Evolutionary conservation across 805 yeast genomes (phyloP).

Genomic region (Candida golubevii): DNA sequence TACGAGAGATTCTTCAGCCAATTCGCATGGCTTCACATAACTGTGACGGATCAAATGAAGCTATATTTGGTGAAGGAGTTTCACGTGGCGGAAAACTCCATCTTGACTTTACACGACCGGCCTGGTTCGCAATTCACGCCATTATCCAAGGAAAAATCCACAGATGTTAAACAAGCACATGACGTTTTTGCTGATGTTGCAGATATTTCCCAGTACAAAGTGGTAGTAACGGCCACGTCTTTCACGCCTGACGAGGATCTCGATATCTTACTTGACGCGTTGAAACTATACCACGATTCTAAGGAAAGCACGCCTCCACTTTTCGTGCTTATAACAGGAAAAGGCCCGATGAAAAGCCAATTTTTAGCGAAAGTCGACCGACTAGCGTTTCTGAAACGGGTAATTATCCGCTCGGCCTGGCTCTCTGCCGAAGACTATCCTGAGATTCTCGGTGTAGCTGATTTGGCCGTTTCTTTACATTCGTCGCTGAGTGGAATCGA

Average conservation of each 20-base stretch:
- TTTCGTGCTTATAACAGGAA: constrained; percentile 86
- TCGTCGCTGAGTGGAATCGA: constrained; percentile 90
- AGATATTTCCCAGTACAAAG: constrained; percentile 41
- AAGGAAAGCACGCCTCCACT: constrained; percentile 40
- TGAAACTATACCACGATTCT: constrained; percentile 50
- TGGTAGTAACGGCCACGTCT: constrained; percentile 85
- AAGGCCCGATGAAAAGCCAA: constrained; percentile 73
- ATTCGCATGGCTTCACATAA: constrained; percentile 65
- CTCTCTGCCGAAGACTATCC: constrained; percentile 77
- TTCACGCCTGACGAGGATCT: constrained; percentile 96
- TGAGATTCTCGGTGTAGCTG: constrained; percentile 65
- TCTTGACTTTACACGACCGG: constrained; percentile 76
- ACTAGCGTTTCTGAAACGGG: constrained; percentile 42
- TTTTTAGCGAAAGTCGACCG: constrained; percentile 47
- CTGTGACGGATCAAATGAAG: constrained; percentile 78
- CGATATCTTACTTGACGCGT: constrained; percentile 59
- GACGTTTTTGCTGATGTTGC: constrained; percentile 25
- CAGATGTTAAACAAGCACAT: constrained; percentile 25
- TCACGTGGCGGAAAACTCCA: constrained; percentile 40
- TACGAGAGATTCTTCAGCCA: constrained; percentile 65
- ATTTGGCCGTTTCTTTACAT: constrained; percentile 86
- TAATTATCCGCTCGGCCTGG: constrained; percentile 70
- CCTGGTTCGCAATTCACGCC: constrained; percentile 72
- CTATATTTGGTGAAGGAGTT: constrained; percentile 53
- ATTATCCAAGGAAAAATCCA: constrained; percentile 23